phyloP scores from a whole-genome alignment of 2,329 filamentous ascomycete genomes.

The Venturia effusa region DNA sequence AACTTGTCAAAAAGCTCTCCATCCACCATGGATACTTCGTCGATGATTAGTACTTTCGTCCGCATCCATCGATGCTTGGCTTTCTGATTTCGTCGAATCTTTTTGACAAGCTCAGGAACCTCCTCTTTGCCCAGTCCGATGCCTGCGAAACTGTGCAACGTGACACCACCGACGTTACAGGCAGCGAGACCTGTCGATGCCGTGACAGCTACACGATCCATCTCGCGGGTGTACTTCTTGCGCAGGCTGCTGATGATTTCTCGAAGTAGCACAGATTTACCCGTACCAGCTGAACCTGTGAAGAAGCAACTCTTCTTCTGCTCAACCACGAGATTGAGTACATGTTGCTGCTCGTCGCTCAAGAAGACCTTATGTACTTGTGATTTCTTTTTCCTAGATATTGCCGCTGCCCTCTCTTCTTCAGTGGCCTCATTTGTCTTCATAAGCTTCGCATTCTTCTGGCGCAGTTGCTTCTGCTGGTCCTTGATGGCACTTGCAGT shows the following conservation, averaged over 20 bases:
- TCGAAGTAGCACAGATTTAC: conserved; percentile 91
- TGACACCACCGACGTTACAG: conserved; percentile 93
- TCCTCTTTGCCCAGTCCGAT: conserved; percentile 92
- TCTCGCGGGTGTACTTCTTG: conserved; percentile 63
- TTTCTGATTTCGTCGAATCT: conserved; percentile 80
- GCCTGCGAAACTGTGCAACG: conserved; percentile 88
- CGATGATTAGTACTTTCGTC: conserved; percentile 79
- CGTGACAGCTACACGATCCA: conserved; percentile 81
- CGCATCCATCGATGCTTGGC: conserved; percentile 80
- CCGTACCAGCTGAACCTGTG: conserved; percentile 89
- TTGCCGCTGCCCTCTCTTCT: conserved; percentile 27
- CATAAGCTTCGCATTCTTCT: conserved; percentile 43
- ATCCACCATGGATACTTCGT: conserved; percentile 98
- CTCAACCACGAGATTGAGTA: conserved; percentile 72
- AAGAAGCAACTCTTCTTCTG: conserved; percentile 88
- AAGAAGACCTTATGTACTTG: conserved; percentile 49
- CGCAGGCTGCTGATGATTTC: conserved; percentile 77
- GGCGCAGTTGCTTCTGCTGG: conserved; percentile 61
- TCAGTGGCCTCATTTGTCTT: conserved; percentile 26
- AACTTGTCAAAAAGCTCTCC: conserved; percentile 95
- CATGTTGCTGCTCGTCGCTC: conserved; percentile 75
- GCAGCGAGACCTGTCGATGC: conserved; percentile 93
- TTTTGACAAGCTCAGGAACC: conserved; percentile 69
- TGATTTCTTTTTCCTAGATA: conserved; percentile 29
- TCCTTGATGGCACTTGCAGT: conserved; percentile 66